A percentile compares a stretch with the other conserved stretches of the same genome.
phyloP scores from a whole-genome alignment of 371 early-diverging fungal species.

The Neoconidiobolus thromboides region DNA sequence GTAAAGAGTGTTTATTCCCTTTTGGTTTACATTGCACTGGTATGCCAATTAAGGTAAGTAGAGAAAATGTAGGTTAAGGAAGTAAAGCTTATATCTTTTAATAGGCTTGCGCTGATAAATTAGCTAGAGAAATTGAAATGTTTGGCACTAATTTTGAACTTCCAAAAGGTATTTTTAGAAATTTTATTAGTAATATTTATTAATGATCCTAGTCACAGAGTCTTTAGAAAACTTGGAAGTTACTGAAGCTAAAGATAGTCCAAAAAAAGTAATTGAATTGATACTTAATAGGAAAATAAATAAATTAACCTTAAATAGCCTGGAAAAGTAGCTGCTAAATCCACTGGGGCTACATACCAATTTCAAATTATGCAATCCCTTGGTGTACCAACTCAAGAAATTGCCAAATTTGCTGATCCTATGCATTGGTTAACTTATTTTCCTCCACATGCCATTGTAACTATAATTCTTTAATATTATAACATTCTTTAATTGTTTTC shows the following conservation, averaged over 20 bases:
- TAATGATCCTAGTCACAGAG: neutral
- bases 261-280: conserved; percentile 8
- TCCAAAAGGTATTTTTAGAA: conserved; percentile 13
- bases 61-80: neutral
- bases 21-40: conserved; percentile 99
- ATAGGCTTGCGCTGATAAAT: conserved; percentile 95
- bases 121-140: conserved; percentile 82
- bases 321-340: conserved; percentile 80
- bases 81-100: neutral
- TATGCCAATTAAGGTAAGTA: conserved; percentile 96
- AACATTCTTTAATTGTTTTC: too few relatives aligned
- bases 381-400: conserved; percentile 78
- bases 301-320: conserved; percentile 49
- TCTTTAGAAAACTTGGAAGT: conserved; percentile 15
- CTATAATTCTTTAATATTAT: too few relatives aligned
- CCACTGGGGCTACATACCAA: conserved; percentile 69
- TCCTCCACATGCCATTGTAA: conserved; percentile 68
- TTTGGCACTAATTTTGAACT: conserved; percentile 74
- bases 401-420: conserved; percentile 91
- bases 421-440: conserved; percentile 93
- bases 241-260: conserved; percentile 11
- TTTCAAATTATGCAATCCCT: conserved; percentile 90
- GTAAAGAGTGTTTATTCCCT: conserved; percentile 92
- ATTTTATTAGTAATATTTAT: neutral
- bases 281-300: neutral